These are phyloP conservation scores for Trametes coccinea DNA, from an alignment of 768 basidiomycete genomes.

Conservation along the genomic window DNA sequence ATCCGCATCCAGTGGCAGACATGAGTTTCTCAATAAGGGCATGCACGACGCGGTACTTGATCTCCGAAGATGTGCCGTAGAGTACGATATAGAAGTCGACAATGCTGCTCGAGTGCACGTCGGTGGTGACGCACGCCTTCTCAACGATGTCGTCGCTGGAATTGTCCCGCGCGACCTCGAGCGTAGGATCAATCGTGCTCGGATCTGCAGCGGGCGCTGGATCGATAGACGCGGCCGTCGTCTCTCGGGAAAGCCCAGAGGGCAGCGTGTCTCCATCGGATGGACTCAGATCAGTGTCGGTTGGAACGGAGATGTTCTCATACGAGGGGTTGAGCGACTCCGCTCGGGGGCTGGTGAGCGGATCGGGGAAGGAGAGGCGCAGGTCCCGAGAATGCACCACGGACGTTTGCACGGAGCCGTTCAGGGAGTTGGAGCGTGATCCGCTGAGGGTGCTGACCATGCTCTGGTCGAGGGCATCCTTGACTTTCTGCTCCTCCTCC, in stretches of 20 bases:
- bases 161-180: conserved; percentile 36
- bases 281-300: conserved; percentile 34
- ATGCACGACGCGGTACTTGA: conserved; percentile 64
- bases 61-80: conserved; percentile 60
- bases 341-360: conserved; percentile 62
- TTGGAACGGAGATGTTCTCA: conserved; percentile 47
- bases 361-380: conserved; percentile 81
- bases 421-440: conserved; percentile 65
- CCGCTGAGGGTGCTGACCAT: conserved; percentile 73
- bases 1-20: conserved; percentile 33
- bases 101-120: conserved; percentile 30
- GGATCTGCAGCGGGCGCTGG: conserved; percentile 34
- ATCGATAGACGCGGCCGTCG: conserved; percentile 5
- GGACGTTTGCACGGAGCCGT: conserved; percentile 42
- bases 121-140: conserved; percentile 17
- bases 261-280: conserved; percentile 23
- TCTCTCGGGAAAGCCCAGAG: conserved; percentile 3
- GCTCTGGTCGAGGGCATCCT: conserved; percentile 79
- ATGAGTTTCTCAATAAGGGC: conserved; percentile 58
- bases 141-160: conserved; percentile 16
- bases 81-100: conserved; percentile 60
- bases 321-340: conserved; percentile 58
- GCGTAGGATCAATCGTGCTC: conserved; percentile 32
- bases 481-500: conserved; percentile 67
- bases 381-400: conserved; percentile 69